Base-by-base conservation (phyloP, 768 basidiomycete species). In the Auricularia auricula-judae region DNA sequence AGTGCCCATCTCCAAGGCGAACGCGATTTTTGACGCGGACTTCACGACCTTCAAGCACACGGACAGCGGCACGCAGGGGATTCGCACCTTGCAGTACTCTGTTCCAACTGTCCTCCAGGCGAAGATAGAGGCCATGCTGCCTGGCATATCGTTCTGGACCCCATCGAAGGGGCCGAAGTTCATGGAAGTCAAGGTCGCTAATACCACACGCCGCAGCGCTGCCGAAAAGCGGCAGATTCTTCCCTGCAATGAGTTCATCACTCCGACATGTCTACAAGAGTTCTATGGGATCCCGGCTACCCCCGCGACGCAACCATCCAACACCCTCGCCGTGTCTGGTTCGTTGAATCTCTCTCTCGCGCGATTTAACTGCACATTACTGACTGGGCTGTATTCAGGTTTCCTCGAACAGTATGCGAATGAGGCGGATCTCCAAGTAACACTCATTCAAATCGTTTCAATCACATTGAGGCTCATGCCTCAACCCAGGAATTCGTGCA, bases 181-280 rank as follows among this genome's bases (percentile, higher is more conserved):
- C 39, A 42, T 14, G 7, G 8, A 7, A 14, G 12, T 42, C 39
- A 42, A 14, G 12, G 39, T 42, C 39, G 39, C 39, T 7, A 42
- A 42, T 42, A 14, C 2, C 12, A 42, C 39, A 2, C 8, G 8
- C 12, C 7, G 39, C 39, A 14, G 39, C 39, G 12, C 12, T 7
- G 8, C 12, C 3, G 39, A 7, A 14, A 42, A 42, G 12, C 39
- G 39, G 39, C 39, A 42, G 39, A 8, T 42, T 42, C 39, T 14
- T 7, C 39, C 39, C 8, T 42, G 39, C 39, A 42, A 14, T 14
- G 39, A 42, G 39, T 7, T 42, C 39, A 42, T 42, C 62, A 78
- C 76, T 2, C 79, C 78, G 1, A 66, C 67, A 2, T 80, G 79
- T 64, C 67, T 79, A 29, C 71, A 54, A 53, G 39, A 23, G 12